Base-by-base conservation (phyloP, 768 basidiomycete species). In the Mycena indigotica region DNA sequence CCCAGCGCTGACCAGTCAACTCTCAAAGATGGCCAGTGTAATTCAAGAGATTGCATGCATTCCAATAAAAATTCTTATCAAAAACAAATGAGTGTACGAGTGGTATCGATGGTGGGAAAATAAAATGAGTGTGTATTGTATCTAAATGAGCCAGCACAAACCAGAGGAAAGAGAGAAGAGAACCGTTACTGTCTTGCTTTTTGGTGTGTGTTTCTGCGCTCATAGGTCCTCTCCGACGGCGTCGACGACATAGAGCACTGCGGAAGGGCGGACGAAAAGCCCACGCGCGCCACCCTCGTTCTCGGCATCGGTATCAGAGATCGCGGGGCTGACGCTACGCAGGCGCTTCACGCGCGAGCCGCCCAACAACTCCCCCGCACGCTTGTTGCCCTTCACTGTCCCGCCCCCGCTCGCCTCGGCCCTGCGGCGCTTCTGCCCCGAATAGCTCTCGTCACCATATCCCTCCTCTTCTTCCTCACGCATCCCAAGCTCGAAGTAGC, bases 211-310 rank as follows among this genome's bases (percentile, higher is more conserved):
- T n/a, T n/a, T n/a, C n/a, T n/a, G n/a, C n/a, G n/a, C n/a, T 82
- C 70, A 88, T 50, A 87, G 67, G 73, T 86, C 84, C 13, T 80
- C 73, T 3, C 85, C 89, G 39, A 90, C 85, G 30, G 92, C 92
- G 68, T 92, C 89, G 29, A 93, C 85, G 26, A 94, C 91, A 68
- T 93, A 93, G 52, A 94, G 75, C 54, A 93, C 90, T 69, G 93
- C 91, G 71, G 91, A 88, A 4, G 91, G 91, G 53, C 91, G 75
- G 46, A 94, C 91, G 66, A 94, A 94, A 45, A 94, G 67, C 1
- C 91, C 92, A 63, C 91, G 72, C 0, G 86, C 82, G n/a, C n/a
- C n/a, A n/a, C n/a, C n/a, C n/a, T n/a, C n/a, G n/a, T n/a, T n/a
- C 72, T 93, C 85, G 40, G 70, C 79, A 16, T 69, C 84, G 67